Base-by-base conservation (phyloP, 768 basidiomycete species). In the Ramaria rubella region DNA sequence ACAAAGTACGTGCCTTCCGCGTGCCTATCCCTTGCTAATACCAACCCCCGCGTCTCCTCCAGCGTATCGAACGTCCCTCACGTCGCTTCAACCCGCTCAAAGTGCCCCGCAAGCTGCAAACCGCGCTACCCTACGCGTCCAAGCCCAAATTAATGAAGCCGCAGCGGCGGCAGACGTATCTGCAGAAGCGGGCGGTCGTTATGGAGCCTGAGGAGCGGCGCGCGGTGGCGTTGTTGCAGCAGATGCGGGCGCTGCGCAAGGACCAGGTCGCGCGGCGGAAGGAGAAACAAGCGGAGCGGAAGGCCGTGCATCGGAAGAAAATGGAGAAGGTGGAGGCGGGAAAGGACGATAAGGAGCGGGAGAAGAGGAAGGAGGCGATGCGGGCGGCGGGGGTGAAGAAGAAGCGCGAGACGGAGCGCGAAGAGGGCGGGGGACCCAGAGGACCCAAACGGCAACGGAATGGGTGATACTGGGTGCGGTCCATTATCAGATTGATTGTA, bases 191-290 rank as follows among this genome's bases (percentile, higher is more conserved):
- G 12, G 94, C 95, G 1, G 94, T 98, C 24, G 85, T 99, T 44
- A 80, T 98, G 78, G 90, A 95, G 65, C 90, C 91, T 1, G 93
- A 95, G 67, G 96, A 98, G 76, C 92, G 87, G 77, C 87, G 83
- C 67, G 94, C 96, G 0, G 73, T 97, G 19, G 86, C 90, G 36
- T 72, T 98, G 36, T 68, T 99, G 68, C 95, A 98, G 69, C 94
- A 98, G 75, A 92, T 97, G 60, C 82, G 88, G 48, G 90, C 94
- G 5, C 70, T 99, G 63, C 75, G 91, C 58, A 97, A 94, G 71
- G 94, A 94, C 65, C 90, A 95, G 72, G 78, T 91, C 1, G 73
- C 68, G 42, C 75, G 84, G 65, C 73, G 94, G 65, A 85, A 81
- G 64, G 90, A 86, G 69, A 96, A 94, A 77, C 90, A 98, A 73